Evolutionary conservation across 106 monocot species (phyloP).

Genomic region (Dendrobium chrysotoxum): DNA sequence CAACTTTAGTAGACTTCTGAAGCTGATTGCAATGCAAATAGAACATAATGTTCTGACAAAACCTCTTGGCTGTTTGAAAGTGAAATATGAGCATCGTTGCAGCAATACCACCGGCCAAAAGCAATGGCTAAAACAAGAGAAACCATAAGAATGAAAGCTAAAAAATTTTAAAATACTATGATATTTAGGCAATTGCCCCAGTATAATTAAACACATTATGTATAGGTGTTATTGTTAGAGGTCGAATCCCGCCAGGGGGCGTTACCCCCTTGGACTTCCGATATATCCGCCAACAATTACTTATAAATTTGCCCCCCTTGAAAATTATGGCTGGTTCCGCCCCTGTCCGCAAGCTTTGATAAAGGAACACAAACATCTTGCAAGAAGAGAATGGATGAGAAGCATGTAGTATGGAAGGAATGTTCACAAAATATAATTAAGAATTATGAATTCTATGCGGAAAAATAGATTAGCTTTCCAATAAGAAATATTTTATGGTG

Average conservation of each 20-base stretch:
- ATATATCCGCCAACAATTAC: too few species aligned
- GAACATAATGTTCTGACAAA: slow-evolving; percentile 89
- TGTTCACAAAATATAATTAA: not conserved
- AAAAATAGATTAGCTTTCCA: too few species aligned
- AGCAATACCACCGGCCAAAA: slow-evolving; percentile 85
- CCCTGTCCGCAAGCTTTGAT: slow-evolving; percentile 80
- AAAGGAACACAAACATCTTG: slow-evolving; percentile 98
- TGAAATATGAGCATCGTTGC: slow-evolving; percentile 87
- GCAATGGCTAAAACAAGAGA: slow-evolving; percentile 78
- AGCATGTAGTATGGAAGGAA: not conserved
- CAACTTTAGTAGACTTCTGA: slow-evolving; percentile 32
- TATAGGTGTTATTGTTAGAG: too few species aligned
- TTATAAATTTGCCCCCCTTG: too few species aligned
- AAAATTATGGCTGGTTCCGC: too few species aligned
- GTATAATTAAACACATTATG: too few species aligned
- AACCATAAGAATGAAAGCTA: too few species aligned
- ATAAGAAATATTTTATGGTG: too few species aligned
- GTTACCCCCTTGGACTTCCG: too few species aligned
- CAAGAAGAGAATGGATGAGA: not conserved
- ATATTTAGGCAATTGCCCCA: too few species aligned
- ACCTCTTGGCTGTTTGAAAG: slow-evolving; percentile 76
- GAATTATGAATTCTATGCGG: not conserved
- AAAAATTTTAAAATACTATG: too few species aligned
- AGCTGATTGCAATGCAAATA: slow-evolving; percentile 52
- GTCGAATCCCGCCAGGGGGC: too few species aligned